Base-by-base conservation (phyloP, 768 basidiomycete genomes). In the Psilocybe cyanescens region DNA sequence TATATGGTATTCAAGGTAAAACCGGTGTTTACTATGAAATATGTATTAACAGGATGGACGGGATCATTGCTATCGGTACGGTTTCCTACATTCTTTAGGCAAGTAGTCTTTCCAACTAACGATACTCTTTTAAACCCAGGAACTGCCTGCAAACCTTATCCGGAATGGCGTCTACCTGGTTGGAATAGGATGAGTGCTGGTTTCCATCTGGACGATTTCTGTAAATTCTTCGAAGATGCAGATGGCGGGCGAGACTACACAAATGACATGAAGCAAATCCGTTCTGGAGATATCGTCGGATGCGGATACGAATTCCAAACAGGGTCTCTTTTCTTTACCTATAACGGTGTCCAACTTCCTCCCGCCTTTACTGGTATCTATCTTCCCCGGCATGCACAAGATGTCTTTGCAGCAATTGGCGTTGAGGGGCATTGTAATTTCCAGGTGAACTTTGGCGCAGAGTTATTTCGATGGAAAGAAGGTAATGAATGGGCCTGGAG, bases 201-300 rank as follows among this genome's bases (percentile, higher is more conserved):
- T 1, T 75, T 89, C 29, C 89, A 90, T 65, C 79, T 90, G 35
- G 89, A 90, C 68, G 89, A 90, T 72, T 75, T 87, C 68, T 81
- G 86, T 69, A 90, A 89, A 71, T 90, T 90, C 78, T 90, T 86
- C 60, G 88, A 89, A 66, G 86, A 88, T 67, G 74, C 86, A 1
- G 77, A 84, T 49, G 89, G 88, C 16, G 89, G 88, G 9, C 81
- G 85, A 1, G 84, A 87, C 65, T 90, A 84, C 71, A 73, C 71
- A 44, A 68, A 71, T 12, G 61, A 63, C 24, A 66, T 70, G 28
- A 68, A 62, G 28, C 72, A 63, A 55, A 74, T 84, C 53, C 67
- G 55, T 1, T 66, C 78, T 7, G 85, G 83, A 1, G 85, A 88
- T 70, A 82, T 75, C 7, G 66, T 90, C 30, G 88, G 89, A 2